These are phyloP conservation scores for Boletus tomentosulus DNA, from an alignment of 768 basidiomycete genomes.

Conservation along the genomic window DNA sequence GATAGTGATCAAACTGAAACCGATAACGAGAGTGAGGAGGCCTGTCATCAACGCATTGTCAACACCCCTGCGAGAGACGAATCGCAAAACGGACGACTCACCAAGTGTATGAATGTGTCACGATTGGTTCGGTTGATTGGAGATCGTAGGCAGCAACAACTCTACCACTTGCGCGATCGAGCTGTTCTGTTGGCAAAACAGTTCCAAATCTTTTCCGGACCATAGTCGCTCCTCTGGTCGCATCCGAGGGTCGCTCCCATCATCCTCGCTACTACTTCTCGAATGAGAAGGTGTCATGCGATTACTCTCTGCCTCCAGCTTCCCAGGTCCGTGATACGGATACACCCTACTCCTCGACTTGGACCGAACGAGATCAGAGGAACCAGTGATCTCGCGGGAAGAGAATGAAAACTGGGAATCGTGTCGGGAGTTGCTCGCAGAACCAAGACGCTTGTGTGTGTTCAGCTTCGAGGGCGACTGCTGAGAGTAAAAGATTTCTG, in stretches of 20 bases:
- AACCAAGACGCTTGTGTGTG: constrained; percentile 32
- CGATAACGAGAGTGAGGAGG: constrained; percentile 20
- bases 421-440: constrained; percentile 12
- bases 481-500: constrained; percentile 21
- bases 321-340: constrained; percentile 58
- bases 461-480: constrained; percentile 29
- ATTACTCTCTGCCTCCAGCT: constrained; percentile 53
- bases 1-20: constrained; percentile 23
- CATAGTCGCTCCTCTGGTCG: constrained; percentile 51
- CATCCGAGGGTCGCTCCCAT: constrained; percentile 31
- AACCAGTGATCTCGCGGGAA: constrained; percentile 22
- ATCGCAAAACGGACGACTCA: constrained; percentile 14
- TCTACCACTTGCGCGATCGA: constrained; percentile 73
- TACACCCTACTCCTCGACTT: constrained; percentile 72
- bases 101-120: constrained; percentile 14
- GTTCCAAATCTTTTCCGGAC: constrained; percentile 80
- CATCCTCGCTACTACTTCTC: constrained; percentile 30
- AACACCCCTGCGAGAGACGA: constrained; percentile 1
- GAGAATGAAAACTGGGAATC: constrained; percentile 24
- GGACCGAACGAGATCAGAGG: constrained; percentile 49
- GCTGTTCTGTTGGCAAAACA: constrained; percentile 88
- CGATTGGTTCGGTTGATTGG: constrained; percentile 34
- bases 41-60: constrained; percentile 7
- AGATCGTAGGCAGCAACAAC: constrained; percentile 49
- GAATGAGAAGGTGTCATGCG: constrained; percentile 21